These are phyloP conservation scores for Micromonas pusilla DNA, from an alignment of 139 green algal genomes.

Conservation along the genomic window DNA sequence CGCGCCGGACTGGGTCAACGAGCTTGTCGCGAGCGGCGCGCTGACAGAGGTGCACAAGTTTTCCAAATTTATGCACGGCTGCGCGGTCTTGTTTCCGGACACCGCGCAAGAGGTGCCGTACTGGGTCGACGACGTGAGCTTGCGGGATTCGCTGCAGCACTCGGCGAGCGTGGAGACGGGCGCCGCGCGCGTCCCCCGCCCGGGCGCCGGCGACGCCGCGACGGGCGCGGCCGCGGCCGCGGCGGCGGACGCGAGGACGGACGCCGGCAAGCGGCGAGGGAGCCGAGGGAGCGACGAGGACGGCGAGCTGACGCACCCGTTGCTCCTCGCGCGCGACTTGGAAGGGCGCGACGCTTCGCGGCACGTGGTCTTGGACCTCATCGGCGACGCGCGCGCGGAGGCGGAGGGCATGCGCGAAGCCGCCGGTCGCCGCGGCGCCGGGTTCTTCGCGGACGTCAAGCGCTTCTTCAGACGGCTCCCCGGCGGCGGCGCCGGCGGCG, in stretches of 20 bases:
- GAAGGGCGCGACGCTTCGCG: neutral
- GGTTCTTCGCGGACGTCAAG: no score
- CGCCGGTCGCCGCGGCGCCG: neutral
- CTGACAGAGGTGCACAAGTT: constrained; percentile 35
- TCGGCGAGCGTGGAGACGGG: neutral
- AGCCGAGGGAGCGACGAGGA: neutral
- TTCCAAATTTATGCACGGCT: constrained; percentile 33
- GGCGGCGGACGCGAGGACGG: no score
- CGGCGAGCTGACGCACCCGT: neutral
- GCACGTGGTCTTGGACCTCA: neutral
- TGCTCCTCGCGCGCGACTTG: no score
- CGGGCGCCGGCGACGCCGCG: no score
- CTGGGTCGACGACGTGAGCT: constrained; percentile 85
- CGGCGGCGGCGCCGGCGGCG: no score
- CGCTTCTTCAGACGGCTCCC: neutral
- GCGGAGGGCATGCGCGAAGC: neutral
- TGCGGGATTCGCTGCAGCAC: constrained; percentile 52
- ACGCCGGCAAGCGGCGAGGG: no score
- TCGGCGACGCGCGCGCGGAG: neutral
- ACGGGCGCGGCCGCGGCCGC: no score
- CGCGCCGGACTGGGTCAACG: constrained; percentile 70
- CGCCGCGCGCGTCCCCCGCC: no score
- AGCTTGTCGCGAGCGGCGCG: constrained; percentile 36
- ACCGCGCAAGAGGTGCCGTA: constrained; percentile 79
- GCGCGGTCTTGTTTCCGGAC: constrained; percentile 54